These are phyloP conservation scores for Xylaria sp. DNA, from an alignment of 2,329 filamentous ascomycete species.

Conservation along the genomic window DNA sequence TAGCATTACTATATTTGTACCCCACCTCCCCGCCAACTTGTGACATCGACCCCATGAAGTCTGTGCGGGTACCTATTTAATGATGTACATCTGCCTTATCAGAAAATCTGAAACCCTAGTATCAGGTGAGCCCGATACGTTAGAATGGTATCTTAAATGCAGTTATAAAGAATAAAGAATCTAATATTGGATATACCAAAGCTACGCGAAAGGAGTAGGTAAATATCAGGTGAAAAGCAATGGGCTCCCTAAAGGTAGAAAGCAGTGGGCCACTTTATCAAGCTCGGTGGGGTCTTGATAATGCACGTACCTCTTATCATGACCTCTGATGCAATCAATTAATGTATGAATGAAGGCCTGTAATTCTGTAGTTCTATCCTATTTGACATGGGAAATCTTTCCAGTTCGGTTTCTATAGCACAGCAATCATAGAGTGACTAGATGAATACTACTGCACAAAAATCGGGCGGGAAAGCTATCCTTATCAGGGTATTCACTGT, in stretches of 20 bases:
- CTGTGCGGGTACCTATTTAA: not conserved
- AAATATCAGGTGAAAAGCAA: not conserved
- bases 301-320: constrained; percentile 3
- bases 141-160: not conserved
- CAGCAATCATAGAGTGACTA: not conserved
- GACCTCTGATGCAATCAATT: constrained; percentile 31
- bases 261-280: constrained; percentile 7
- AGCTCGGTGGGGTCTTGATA: constrained; percentile 26
- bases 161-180: not conserved
- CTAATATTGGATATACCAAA: not conserved
- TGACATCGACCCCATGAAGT: constrained; percentile 12
- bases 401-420: not conserved
- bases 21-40: constrained; percentile 27
- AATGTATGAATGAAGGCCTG: constrained; percentile 1
- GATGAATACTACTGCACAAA: not conserved
- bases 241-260: not conserved
- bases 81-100: not conserved
- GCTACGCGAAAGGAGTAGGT: not conserved
- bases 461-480: not conserved
- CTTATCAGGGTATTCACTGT: not conserved
- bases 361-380: not conserved
- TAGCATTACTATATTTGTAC: not conserved
- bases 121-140: not conserved
- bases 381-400: not conserved
- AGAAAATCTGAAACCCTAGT: not conserved